phyloP scores from a whole-genome alignment of 345 rosid genomes.

The Pistacia atlantica region DNA sequence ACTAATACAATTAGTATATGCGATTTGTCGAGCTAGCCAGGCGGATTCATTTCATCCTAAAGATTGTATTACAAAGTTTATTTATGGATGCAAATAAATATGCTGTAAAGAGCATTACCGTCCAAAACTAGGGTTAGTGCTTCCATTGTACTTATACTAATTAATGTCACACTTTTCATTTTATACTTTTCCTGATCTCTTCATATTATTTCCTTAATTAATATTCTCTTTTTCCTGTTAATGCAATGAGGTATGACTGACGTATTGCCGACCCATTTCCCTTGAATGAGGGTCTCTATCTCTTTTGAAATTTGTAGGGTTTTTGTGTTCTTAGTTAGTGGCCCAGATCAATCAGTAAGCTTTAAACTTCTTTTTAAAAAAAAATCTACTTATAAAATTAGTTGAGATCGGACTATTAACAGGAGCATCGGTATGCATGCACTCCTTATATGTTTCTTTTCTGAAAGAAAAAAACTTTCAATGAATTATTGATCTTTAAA shows the following conservation, averaged over 20 bases:
- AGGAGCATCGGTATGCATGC: constrained; percentile 14
- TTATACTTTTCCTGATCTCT: background rate
- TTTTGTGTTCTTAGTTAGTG: constrained; percentile 28
- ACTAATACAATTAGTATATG: background rate
- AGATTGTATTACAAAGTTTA: constrained; percentile 26
- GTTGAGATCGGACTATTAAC: constrained; percentile 10
- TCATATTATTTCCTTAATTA: background rate
- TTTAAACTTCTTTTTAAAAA: constrained; percentile 14
- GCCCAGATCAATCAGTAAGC: constrained; percentile 26
- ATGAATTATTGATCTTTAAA: constrained; percentile 22
- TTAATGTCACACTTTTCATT: constrained; percentile 22
- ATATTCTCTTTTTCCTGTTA: background rate
- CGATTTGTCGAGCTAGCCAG: background rate
- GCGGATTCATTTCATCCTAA: constrained; percentile 15
- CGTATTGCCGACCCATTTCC: constrained; percentile 48
- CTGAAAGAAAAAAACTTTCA: constrained; percentile 11
- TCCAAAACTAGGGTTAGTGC: constrained; percentile 42
- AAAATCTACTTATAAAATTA: background rate
- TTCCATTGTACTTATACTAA: constrained; percentile 35
- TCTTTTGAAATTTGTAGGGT: constrained; percentile 34
- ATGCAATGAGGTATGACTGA: constrained; percentile 39
- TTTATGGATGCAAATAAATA: constrained; percentile 11
- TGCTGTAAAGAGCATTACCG: constrained; percentile 34
- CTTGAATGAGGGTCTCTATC: constrained; percentile 41
- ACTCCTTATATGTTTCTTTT: constrained; percentile 11